These are phyloP conservation scores for Fusarium napiforme DNA, from an alignment of 2,329 filamentous ascomycete genomes.

Conservation along the genomic window DNA sequence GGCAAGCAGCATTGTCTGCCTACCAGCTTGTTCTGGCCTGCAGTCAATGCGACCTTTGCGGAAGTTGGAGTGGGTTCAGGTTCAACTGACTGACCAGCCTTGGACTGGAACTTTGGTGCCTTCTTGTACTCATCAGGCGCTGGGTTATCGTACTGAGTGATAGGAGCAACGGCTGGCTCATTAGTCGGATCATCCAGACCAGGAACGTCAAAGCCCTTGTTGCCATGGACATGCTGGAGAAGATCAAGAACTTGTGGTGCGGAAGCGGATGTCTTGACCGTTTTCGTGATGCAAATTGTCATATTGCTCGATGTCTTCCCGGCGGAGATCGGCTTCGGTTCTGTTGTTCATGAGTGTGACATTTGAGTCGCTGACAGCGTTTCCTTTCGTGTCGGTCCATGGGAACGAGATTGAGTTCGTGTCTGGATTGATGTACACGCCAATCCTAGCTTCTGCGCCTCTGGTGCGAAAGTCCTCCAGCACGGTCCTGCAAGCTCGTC, in stretches of 20 bases:
- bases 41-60: neutral
- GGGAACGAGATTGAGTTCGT: too few species aligned
- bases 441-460: too few species aligned
- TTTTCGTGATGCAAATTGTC: neutral
- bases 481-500: too few species aligned
- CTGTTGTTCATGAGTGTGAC: too few species aligned
- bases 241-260: neutral
- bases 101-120: neutral
- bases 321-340: too few species aligned
- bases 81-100: neutral
- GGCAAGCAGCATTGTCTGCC: neutral
- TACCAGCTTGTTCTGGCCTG: neutral
- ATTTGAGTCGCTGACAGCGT: too few species aligned
- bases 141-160: neutral
- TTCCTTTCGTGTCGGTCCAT: too few species aligned
- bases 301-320: too few species aligned
- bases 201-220: neutral
- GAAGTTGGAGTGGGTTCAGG: neutral
- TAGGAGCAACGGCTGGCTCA: neutral
- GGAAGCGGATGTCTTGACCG: too few species aligned
- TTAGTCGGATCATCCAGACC: neutral
- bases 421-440: too few species aligned
- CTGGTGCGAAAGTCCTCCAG: too few species aligned
- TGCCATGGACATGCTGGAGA: neutral
- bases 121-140: neutral